Evolutionary conservation across 441 rosid genomes (phyloP), one percentile per base, ranked within the genome.

Genomic region (Adansonia grandidieri): DNA sequence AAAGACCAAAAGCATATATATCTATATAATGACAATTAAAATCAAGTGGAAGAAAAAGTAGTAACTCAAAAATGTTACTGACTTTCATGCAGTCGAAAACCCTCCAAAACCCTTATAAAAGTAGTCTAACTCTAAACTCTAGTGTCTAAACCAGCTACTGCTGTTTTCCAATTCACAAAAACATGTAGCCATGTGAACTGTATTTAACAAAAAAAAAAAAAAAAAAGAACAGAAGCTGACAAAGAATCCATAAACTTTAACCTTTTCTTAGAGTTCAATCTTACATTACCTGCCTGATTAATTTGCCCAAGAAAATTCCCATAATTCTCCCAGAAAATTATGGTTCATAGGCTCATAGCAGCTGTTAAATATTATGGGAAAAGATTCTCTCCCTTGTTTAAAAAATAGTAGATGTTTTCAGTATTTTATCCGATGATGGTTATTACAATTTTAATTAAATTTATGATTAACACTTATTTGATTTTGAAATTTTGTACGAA

Each of bases 191-290:
- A 22, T 60, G 37, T 60, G 64, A 60, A 10, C 32, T 20, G 37
- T 10, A 22, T 6, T 20, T 20, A 8, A 17, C 0, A 2, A 9
- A 22, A 20, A 9, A 60, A 60, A 24, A 54, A 4, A n/a, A 42
- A 5, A 42, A 42, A 42, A 6, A 6, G 57, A 28, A 47, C 32
- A 51, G 42, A 80, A 78, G 67, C 69, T 63, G 74, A 74, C 75
- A 42, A 64, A 65, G 77, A 57, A 80, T n/a, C 77, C 62, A 65
- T 28, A 9, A 53, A 37, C 44, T 54, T 62, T 56, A 24, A 4
- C 9, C 8, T 24, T 28, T 51, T 51, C 19, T 37, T 53, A 77
- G 48, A 22, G 15, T 50, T 51, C 24, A 8, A 67, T 50, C 80
- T 77, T 70, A 69, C 60, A 69, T 19, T 45, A 70, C 70, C 9